Conservation (phyloP, 1,284 basidiomycete genomes). For the Leccinum angustisporum region DNA sequence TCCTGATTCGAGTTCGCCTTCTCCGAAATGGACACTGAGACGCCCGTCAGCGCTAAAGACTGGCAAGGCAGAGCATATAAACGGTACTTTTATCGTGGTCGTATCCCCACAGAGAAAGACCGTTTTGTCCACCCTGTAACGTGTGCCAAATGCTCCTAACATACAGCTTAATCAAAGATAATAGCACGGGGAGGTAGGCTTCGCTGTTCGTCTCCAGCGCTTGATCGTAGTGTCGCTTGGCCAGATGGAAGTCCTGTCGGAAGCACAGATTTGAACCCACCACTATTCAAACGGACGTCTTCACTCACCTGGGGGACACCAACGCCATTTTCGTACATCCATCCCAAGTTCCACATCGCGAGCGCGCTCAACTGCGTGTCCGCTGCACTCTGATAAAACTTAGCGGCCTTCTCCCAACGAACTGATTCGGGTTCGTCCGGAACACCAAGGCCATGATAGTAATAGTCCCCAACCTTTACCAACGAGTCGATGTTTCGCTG, state of each 20-base stretch:
- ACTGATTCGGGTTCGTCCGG: conserved; percentile 57
- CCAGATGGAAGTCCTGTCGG: conserved; percentile 89
- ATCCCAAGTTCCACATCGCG: conserved; percentile 98
- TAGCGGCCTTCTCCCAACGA: conserved; percentile 84
- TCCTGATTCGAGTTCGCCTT: conserved; percentile 24
- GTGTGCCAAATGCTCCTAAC: conserved; percentile 83
- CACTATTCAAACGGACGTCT: neutral
- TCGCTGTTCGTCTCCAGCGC: conserved; percentile 86
- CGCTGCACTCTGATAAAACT: conserved; percentile 91
- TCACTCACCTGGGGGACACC: conserved; percentile 78
- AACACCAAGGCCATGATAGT: conserved; percentile 86
- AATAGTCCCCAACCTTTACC: conserved; percentile 96
- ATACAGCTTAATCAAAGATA: conserved; percentile 86
- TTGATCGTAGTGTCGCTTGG: conserved; percentile 94
- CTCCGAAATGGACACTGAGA: conserved; percentile 29
- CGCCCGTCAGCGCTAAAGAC: conserved; percentile 10
- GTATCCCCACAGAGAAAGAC: conserved; percentile 59
- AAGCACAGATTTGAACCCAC: neutral
- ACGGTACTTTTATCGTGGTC: conserved; percentile 47
- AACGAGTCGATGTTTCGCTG: conserved; percentile 95
- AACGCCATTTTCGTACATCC: conserved; percentile 97
- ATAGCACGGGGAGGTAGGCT: conserved; percentile 83
- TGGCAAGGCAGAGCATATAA: neutral
- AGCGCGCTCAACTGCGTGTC: conserved; percentile 89
- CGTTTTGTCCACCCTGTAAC: conserved; percentile 64